Conservation (phyloP, 495 filamentous ascomycete genomes). For the Talaromyces adpressus region DNA sequence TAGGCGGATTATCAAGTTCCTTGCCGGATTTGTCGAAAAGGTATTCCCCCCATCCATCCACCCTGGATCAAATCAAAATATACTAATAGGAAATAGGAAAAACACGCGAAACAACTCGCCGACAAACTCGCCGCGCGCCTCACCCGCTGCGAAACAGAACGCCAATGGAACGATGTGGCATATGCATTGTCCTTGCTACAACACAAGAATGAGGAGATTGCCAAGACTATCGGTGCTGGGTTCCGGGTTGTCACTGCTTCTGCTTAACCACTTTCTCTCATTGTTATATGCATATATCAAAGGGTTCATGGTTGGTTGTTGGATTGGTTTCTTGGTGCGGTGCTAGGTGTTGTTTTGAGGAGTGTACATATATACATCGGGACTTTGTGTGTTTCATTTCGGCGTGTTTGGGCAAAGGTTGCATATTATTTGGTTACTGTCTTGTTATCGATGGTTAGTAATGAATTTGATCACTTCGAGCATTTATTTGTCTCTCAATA, state of each 20-base stretch:
- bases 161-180: slow-evolving; percentile 95
- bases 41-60: slow-evolving; percentile 37
- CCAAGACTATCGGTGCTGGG: slow-evolving; percentile 71
- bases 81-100: slow-evolving; percentile 55
- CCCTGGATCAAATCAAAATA: neutral
- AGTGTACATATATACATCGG: neutral
- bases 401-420: neutral
- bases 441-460: too few relatives aligned
- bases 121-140: slow-evolving; percentile 88
- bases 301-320: neutral
- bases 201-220: slow-evolving; percentile 97
- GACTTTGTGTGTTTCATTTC: neutral
- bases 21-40: slow-evolving; percentile 96
- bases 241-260: slow-evolving; percentile 73
- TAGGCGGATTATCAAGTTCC: slow-evolving; percentile 79
- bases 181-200: slow-evolving; percentile 83
- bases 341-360: neutral
- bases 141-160: slow-evolving; percentile 78
- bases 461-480: neutral
- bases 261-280: slow-evolving; percentile 34
- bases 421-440: neutral
- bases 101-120: slow-evolving; percentile 92
- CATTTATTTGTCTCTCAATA: too few relatives aligned
- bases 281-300: neutral
- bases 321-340: neutral